Base-by-base conservation (phyloP, 495 filamentous ascomycete species). In the Hypoxylon trugodes region DNA sequence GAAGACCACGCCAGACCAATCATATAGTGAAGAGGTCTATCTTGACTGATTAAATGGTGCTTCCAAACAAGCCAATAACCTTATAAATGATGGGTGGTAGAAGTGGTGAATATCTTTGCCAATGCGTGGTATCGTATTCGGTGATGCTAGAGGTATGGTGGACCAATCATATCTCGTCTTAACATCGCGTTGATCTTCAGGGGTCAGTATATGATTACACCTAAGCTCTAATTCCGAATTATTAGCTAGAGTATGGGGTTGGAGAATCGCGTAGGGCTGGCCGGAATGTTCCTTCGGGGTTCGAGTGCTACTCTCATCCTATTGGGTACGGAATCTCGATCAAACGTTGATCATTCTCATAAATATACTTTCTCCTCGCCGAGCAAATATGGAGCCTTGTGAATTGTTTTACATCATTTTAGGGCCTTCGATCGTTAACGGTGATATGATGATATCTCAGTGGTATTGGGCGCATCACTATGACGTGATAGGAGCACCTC, bases 401-500 rank as follows among this genome's bases (percentile, higher is more conserved):
- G 35, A 48, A 46, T 45, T 38, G 41, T 32, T 36, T 51, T 51
- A 19, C 45, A 63, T 41, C 51, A 57, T 50, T 16, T 18, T 16
- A 13, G 4, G 4, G 2, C 19, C 15, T 8, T 28, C 24, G 36
- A 32, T 26, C 3, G 21, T 37, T 56, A 25, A 47, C 47, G 50
- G 6, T 35, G 16, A 30, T 21, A 28, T 47, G 32, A 38, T 53
- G 35, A 50, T 28, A 36, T 52, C 32, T 50, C 30, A 15, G 21
- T 10, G 37, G 16, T 6, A 9, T 38, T 47, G 9, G 10, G 15
- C n/a, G n/a, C 49, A 67, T 67, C 57, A 67, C 50, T 9, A 67
- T 67, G 64, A 67, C 64, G 64, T 45, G 58, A 49, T 46, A 21
- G 5, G 18, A 43, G 13, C n/a, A 7, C 19, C 37, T 30, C 35